phyloP scores from a whole-genome alignment of 768 basidiomycete species.

The Termitomyces sp. region DNA sequence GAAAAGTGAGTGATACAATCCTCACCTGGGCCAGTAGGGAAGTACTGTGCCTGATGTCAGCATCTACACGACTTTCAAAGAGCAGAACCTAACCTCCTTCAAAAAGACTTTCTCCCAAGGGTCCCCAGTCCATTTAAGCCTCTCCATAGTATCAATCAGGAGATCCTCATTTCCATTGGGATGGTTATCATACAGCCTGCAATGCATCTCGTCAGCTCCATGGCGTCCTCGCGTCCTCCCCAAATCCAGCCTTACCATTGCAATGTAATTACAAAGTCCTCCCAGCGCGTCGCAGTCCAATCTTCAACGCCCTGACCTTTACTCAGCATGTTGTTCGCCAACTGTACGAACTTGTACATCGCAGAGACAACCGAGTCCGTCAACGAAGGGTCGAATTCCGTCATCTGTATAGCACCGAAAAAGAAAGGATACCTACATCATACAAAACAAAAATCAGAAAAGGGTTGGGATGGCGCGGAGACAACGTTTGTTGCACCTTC shows the following conservation, averaged over 20 bases:
- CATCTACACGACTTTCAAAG: background rate
- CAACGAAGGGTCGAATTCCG: slow-evolving; percentile 37
- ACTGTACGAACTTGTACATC: slow-evolving; percentile 44
- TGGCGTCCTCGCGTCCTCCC: background rate
- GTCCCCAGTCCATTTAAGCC: slow-evolving; percentile 44
- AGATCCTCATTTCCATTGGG: slow-evolving; percentile 42
- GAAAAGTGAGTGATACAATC: background rate
- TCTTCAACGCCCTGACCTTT: slow-evolving; percentile 45
- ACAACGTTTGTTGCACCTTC: slow-evolving; percentile 24
- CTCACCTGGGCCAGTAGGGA: slow-evolving; percentile 34
- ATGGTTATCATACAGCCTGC: slow-evolving; percentile 49
- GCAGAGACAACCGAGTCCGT: slow-evolving; percentile 40
- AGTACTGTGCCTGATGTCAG: slow-evolving; percentile 27
- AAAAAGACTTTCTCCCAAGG: slow-evolving; percentile 52
- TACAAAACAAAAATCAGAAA: background rate
- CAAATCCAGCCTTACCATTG: slow-evolving; percentile 38
- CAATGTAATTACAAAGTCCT: slow-evolving; percentile 49
- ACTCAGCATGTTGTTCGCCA: slow-evolving; percentile 51
- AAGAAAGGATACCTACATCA: slow-evolving; percentile 48
- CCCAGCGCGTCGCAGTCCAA: slow-evolving; percentile 52
- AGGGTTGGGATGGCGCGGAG: background rate
- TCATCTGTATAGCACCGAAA: slow-evolving; percentile 54
- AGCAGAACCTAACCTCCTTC: slow-evolving; percentile 24
- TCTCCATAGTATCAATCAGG: slow-evolving; percentile 47
- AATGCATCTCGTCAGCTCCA: background rate